Conservation (phyloP, 768 basidiomycete genomes). For the Sistotremastrum niveocremeum region DNA sequence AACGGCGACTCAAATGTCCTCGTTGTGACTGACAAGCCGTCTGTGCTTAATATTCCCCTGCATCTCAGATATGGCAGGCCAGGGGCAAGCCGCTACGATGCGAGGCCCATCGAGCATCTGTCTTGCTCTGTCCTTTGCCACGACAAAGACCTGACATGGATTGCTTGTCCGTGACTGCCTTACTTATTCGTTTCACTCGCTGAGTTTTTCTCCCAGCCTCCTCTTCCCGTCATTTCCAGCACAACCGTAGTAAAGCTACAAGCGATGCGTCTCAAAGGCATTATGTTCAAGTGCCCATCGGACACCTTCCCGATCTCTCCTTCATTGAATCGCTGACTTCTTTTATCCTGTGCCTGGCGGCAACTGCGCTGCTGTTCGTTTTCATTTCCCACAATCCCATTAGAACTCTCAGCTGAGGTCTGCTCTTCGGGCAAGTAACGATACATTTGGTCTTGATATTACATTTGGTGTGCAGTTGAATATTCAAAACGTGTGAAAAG, state of each 20-base stretch:
- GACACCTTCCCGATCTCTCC: slow-evolving; percentile 1
- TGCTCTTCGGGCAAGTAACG: slow-evolving; percentile 10
- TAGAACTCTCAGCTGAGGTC: slow-evolving; percentile 10
- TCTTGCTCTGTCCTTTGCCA: slow-evolving; percentile 17
- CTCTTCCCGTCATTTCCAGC: slow-evolving; percentile 12
- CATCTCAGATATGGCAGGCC: slow-evolving; percentile 31
- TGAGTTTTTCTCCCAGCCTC: not conserved
- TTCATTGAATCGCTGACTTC: slow-evolving; percentile 5
- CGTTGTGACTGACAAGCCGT: slow-evolving; percentile 9
- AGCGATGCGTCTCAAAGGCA: not conserved
- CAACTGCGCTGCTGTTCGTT: slow-evolving; percentile 10
- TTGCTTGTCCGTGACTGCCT: not conserved
- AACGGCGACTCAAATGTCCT: slow-evolving; percentile 18
- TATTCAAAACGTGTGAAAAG: not conserved
- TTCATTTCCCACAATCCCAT: slow-evolving; percentile 19
- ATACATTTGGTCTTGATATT: slow-evolving; percentile 15
- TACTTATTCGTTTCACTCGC: slow-evolving; percentile 3
- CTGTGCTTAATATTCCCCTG: slow-evolving; percentile 24
- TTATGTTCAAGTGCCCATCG: slow-evolving; percentile 5
- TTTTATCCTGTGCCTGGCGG: slow-evolving; percentile 3
- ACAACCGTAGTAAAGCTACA: slow-evolving; percentile 2
- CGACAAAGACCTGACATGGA: not conserved
- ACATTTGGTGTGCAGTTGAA: not conserved
- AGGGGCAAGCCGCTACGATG: slow-evolving; percentile 11
- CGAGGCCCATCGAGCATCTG: slow-evolving; percentile 19